These are phyloP conservation scores for Spirogloea muscicola DNA, from an alignment of 139 green algal species.

Conservation along the genomic window DNA sequence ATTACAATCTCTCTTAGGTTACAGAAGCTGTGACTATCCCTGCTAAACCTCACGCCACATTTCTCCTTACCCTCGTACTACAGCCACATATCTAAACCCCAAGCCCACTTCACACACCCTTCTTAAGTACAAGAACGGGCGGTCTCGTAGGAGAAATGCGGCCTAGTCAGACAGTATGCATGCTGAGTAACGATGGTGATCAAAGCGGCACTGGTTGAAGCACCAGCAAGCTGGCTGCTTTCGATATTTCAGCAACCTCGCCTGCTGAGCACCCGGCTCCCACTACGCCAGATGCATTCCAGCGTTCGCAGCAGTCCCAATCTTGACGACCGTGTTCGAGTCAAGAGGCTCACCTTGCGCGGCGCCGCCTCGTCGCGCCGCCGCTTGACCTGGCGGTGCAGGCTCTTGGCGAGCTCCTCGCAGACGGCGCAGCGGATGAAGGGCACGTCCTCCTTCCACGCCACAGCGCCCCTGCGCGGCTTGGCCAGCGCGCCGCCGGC, in stretches of 20 bases:
- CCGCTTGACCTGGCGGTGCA: slow-evolving; percentile 23
- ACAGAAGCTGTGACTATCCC: too few relatives aligned
- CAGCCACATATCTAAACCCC: too few relatives aligned
- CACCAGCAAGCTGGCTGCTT: not conserved
- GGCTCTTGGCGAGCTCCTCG: slow-evolving; percentile 32
- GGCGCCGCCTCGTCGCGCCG: slow-evolving; percentile 7
- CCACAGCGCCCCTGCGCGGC: too few relatives aligned
- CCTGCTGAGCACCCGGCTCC: not conserved
- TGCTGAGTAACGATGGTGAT: not conserved
- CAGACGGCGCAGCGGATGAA: slow-evolving; percentile 39
- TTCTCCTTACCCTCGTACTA: too few relatives aligned
- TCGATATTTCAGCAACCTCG: not conserved
- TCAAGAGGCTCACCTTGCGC: slow-evolving; percentile 26
- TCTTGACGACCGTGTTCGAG: not conserved
- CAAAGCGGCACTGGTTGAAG: not conserved
- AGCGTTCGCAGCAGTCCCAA: not conserved
- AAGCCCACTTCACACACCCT: too few relatives aligned
- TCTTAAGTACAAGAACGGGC: too few relatives aligned
- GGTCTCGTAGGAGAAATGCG: too few relatives aligned
- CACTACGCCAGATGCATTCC: not conserved
- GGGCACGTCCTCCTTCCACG: slow-evolving; percentile 17
- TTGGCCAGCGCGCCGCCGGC: too few relatives aligned
- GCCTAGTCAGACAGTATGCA: not conserved
- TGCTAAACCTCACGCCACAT: too few relatives aligned
- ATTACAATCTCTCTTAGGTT: too few relatives aligned